Evolutionary conservation across 345 rosid species (phyloP), one percentile per base, ranked within the genome.

Genomic region (Stellera chamaejasme): DNA sequence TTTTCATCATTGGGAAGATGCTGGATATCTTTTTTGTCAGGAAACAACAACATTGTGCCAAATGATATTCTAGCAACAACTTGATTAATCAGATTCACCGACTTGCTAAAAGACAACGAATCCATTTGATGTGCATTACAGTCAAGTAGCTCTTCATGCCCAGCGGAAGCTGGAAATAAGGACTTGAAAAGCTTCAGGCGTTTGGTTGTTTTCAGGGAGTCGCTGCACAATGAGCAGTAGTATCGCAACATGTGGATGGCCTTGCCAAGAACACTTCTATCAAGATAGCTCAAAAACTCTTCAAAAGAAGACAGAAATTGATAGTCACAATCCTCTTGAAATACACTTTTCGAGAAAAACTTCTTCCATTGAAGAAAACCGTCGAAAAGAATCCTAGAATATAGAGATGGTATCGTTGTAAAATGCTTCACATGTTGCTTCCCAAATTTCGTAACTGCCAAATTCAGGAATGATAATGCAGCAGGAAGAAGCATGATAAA

Each of bases 401-500:
- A 92, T 66, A 71, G 68, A 10, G 79, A 71, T 60, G 91, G 63
- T 56, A 89, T 71, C 56, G 48, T 54, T 59, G 63, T 48, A 65
- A 79, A 61, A 27, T 63, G 75, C 65, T 61, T 56, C 59, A 50
- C 52, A 54, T 65, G 63, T 9, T 75, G 76, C 78, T 68, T 79
- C 42, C 69, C 79, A 48, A 70, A 78, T 70, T 74, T 79, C 60
- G 62, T 45, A 66, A 70, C 56, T 62, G 62, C 51, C 10, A 82
- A 73, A 57, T 72, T 58, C 69, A 82, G 45, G 67, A 80, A 86
- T 15, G 81, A 81, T 58, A 79, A 65, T 53, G 76, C 78, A 60
- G 84, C 78, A 54, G 99, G 97, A 50, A 92, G 87, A 61, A 86
- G 85, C 82, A 76, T 64, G 59, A 84, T 56, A 41, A 74, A 68